These are phyloP conservation scores for Laburnicola sp. DNA, from an alignment of 2,329 filamentous ascomycete genomes.

Conservation along the genomic window DNA sequence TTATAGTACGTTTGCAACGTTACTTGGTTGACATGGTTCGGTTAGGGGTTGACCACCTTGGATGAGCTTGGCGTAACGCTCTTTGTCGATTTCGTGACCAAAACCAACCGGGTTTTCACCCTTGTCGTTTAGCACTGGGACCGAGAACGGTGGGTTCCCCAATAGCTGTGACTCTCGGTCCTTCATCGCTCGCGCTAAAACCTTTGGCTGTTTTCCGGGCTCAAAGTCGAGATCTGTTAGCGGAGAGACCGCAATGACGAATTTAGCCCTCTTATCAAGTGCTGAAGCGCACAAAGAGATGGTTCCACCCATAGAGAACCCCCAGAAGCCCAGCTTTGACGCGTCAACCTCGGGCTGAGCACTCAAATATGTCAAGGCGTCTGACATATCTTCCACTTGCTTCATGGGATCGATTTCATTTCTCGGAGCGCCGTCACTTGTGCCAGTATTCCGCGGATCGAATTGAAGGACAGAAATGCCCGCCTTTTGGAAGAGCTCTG, in stretches of 20 bases:
- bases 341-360: constrained; percentile 25
- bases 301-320: constrained; percentile 37
- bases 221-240: too few relatives aligned
- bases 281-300: constrained; percentile 33
- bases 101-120: constrained; percentile 9
- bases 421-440: constrained; percentile 46
- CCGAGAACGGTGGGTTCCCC: constrained; percentile 5
- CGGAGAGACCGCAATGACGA: constrained; percentile 21
- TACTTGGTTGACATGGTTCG: constrained; percentile 1
- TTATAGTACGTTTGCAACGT: constrained; percentile 11
- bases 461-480: constrained; percentile 45
- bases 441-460: constrained; percentile 44
- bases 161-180: constrained; percentile 7
- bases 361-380: constrained; percentile 43
- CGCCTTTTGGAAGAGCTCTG: constrained; percentile 35
- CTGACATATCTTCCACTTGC: constrained; percentile 39
- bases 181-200: constrained; percentile 5
- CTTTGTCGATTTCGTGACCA: constrained; percentile 1
- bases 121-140: constrained; percentile 3
- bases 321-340: constrained; percentile 42
- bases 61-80: constrained; percentile 1
- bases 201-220: not conserved
- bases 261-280: constrained; percentile 35
- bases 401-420: constrained; percentile 44
- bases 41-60: not conserved